A percentile compares a stretch with the other conserved stretches of the same genome.
Evolutionary conservation across 768 basidiomycete genomes (phyloP).

Genomic region (Naganishia randhawae): DNA sequence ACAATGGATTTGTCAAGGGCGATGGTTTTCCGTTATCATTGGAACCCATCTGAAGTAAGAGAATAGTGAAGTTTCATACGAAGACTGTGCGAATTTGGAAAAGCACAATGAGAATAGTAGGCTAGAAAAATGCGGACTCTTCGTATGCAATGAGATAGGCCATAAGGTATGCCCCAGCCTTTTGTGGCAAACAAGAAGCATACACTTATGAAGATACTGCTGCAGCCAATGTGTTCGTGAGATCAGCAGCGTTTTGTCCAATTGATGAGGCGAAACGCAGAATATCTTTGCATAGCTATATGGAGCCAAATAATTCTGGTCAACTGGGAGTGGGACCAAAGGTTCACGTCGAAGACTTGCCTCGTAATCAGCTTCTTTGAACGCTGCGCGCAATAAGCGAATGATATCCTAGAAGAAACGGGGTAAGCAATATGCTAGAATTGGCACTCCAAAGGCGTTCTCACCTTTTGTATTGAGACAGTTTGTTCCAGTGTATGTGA

Average conservation of each 20-base stretch:
- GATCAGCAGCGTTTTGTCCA: neutral
- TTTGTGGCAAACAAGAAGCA: no score
- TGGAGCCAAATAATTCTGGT: neutral
- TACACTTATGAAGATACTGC: no score
- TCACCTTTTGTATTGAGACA: constrained; percentile 31
- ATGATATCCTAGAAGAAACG: constrained; percentile 62
- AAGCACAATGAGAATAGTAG: no score
- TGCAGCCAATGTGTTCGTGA: neutral
- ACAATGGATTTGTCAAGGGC: no score
- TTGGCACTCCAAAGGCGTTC: neutral
- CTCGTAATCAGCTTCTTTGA: constrained; percentile 73
- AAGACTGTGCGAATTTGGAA: no score
- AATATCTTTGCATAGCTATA: constrained; percentile 77
- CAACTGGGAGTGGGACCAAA: neutral
- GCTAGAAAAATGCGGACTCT: no score
- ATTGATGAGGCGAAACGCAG: constrained; percentile 61
- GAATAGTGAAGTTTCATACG: no score
- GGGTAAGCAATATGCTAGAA: neutral
- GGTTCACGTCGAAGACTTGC: constrained; percentile 30
- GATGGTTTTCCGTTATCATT: no score
- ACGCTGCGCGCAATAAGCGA: constrained; percentile 70
- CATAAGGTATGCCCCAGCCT: no score
- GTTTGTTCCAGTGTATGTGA: constrained; percentile 77
- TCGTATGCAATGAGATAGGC: no score
- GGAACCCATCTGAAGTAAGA: no score